Percentiles rank a stretch among this genome's conserved stretches.
phyloP scores from a whole-genome alignment of 805 yeast genomes.

The Kodamaea kaohsiungensis region DNA sequence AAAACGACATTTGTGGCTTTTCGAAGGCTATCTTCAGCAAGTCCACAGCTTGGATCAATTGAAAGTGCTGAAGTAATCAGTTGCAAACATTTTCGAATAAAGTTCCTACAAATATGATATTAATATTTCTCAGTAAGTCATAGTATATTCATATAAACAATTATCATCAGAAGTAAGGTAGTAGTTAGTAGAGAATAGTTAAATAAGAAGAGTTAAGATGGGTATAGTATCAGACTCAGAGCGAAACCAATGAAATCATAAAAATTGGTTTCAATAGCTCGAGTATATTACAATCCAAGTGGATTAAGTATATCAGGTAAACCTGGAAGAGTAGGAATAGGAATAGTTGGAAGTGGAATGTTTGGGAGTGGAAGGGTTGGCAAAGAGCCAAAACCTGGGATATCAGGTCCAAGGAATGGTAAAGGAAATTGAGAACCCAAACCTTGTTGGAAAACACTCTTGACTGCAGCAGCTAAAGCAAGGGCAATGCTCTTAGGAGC shows the following conservation, averaged over 20 bases:
- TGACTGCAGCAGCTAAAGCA: not conserved
- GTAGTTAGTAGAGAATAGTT: not conserved
- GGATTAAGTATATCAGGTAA: not conserved
- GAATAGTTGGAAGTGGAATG: not conserved
- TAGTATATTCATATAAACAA: not conserved
- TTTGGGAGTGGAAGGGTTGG: not conserved
- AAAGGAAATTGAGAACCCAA: slow-evolving; percentile 1
- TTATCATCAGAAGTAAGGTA: not conserved
- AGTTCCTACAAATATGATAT: not conserved
- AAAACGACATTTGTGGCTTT: not conserved
- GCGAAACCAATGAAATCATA: not conserved
- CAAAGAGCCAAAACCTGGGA: not conserved
- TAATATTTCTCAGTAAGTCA: not conserved
- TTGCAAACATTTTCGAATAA: too few relatives aligned
- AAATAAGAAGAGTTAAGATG: not conserved
- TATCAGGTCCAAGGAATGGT: not conserved
- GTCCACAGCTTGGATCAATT: too few relatives aligned
- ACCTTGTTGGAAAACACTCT: slow-evolving; percentile 1
- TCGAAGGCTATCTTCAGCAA: too few relatives aligned
- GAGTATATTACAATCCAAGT: not conserved
- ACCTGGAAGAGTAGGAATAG: not conserved
- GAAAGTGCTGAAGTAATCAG: too few relatives aligned
- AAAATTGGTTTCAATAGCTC: not conserved
- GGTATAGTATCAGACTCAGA: not conserved
- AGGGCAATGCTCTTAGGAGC: slow-evolving; percentile 15